phyloP scores from a whole-genome alignment of 148 eudicot species.

The Spergularia marina region DNA sequence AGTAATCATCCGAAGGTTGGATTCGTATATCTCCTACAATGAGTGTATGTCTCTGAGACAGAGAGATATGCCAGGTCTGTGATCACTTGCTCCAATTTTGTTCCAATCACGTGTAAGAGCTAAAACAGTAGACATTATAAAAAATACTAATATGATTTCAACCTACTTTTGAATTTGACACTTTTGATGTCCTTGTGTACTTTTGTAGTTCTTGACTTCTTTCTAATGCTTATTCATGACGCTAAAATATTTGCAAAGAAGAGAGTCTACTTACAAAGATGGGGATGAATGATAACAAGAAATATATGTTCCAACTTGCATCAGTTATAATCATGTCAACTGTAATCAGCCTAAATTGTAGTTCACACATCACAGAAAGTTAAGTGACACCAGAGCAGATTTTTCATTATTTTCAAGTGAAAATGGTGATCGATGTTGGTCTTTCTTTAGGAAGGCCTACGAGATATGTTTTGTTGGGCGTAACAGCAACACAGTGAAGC shows the following conservation, averaged over 20 bases:
- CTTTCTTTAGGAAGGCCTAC: background rate
- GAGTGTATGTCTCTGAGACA: constrained; percentile 22
- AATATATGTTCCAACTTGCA: constrained; percentile 24
- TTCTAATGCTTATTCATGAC: too few species aligned
- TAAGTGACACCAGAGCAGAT: background rate
- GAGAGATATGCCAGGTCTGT: constrained; percentile 22
- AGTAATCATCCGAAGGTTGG: constrained; percentile 32
- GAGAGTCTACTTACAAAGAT: constrained; percentile 18
- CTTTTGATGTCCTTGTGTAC: too few species aligned
- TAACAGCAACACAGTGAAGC: too few species aligned
- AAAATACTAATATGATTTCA: too few species aligned
- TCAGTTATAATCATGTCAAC: background rate
- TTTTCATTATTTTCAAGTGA: background rate
- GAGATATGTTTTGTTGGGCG: background rate
- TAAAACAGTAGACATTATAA: background rate
- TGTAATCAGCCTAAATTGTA: background rate
- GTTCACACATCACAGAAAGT: background rate
- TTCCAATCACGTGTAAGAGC: constrained; percentile 27
- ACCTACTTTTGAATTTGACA: too few species aligned
- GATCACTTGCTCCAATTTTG: constrained; percentile 31
- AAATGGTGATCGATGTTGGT: background rate
- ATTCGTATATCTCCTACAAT: constrained; percentile 17
- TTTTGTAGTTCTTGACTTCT: too few species aligned
- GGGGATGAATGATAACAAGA: constrained; percentile 28
- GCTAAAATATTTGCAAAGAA: too few species aligned